A percentile compares a stretch with the other conserved stretches of the same genome.
These are phyloP conservation scores for Rhodotorula sp. DNA, from an alignment of 1,284 basidiomycete genomes.

Conservation along the genomic window DNA sequence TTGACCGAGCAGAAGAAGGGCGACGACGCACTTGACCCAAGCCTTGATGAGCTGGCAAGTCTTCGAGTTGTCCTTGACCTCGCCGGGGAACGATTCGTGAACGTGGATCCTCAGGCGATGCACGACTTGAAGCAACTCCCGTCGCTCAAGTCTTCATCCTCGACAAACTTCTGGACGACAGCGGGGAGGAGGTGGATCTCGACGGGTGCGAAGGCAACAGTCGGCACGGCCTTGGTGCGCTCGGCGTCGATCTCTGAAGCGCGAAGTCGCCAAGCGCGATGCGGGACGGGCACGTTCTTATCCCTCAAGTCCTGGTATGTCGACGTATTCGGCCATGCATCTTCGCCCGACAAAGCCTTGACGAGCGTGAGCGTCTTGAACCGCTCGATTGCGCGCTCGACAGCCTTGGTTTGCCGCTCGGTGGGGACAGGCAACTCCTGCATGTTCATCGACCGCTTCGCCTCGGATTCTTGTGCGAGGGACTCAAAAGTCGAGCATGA, in stretches of 20 bases:
- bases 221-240: background rate
- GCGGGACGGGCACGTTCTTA: constrained; percentile 6
- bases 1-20: background rate
- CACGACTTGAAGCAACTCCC: constrained; percentile 22
- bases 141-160: background rate
- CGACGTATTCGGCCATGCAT: constrained; percentile 1
- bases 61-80: constrained; percentile 24
- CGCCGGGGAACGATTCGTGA: background rate
- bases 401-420: background rate
- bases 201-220: constrained; percentile 8
- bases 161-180: background rate
- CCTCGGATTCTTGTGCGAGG: background rate
- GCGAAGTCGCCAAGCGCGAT: constrained; percentile 19
- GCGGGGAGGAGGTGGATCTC: constrained; percentile 7
- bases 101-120: background rate
- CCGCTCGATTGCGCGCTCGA: background rate
- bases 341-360: constrained; percentile 3
- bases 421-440: background rate
- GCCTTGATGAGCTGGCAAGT: constrained; percentile 5
- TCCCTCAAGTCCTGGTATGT: background rate
- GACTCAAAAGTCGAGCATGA: background rate
- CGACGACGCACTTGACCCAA: constrained; percentile 12
- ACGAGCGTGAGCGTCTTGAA: constrained; percentile 6
- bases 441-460: background rate
- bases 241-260: background rate